Base-by-base conservation (phyloP, 768 basidiomycete genomes). In the Candolleomyces eurysporus region DNA sequence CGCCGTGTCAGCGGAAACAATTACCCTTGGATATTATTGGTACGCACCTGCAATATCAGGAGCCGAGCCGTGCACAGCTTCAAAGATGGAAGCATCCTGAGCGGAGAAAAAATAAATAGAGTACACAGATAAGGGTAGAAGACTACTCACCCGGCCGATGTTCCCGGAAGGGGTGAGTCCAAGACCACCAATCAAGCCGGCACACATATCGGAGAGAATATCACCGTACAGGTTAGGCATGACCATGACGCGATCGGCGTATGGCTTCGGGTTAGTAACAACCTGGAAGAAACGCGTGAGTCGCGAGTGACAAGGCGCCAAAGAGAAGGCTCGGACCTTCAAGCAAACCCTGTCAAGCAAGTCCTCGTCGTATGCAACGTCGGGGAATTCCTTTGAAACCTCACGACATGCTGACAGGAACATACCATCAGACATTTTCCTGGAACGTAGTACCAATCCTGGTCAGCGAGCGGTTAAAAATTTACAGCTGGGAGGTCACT, bases 361-460 rank as follows among this genome's bases (percentile, higher is more conserved):
- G 73, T 99, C 97, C 74, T 99, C 97, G 71, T 98, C 95, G 73
- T 98, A 99, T 46, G 84, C 80, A 69, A 99, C 85, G 62, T 89
- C 87, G 19, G 97, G 97, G 84, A 89, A 99, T 59, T 94, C 95
- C 73, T 96, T 95, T 5, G 96, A 90, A 45, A 99, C 93, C 67
- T 94, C 90, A 59, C 97, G 89, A 76, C 97, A 98, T 22, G 97
- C 97, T 45, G 93, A 91, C 76, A 99, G 80, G 84, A 99, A 99
- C 95, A 98, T 97, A 63, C 97, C 97, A 74, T 99, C 97, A 19
- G 96, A 98, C 91, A 98, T 94, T 89, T 98, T 98, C 95, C 95
- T 97, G 70, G 22, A 16, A 22, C 6, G 48, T 2, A 55, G 50
- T 3, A 59, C 66, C 49, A 63, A 40, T 48, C 51, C 31, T 17